These are phyloP conservation scores for Lathyrus sativus DNA, from an alignment of 306 rosid species.

Conservation along the genomic window DNA sequence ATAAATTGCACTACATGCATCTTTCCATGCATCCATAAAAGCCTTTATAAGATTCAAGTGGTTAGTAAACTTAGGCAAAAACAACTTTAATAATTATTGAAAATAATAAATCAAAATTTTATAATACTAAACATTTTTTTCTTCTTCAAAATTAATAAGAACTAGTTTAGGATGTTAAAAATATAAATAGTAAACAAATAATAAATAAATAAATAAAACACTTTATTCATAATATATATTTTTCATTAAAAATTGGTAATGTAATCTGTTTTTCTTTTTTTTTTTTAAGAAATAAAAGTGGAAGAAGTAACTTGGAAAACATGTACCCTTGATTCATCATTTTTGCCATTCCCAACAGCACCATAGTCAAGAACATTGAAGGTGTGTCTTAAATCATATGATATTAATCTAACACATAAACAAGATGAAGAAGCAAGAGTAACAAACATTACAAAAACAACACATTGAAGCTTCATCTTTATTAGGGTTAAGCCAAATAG, in stretches of 20 bases:
- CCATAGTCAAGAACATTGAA: slow-evolving; percentile 31
- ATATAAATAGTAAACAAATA: no score
- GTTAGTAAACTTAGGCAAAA: background rate
- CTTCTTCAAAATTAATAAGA: no score
- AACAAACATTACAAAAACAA: slow-evolving; percentile 2
- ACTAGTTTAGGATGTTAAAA: no score
- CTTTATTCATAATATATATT: no score
- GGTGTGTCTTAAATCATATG: background rate
- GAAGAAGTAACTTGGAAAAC: background rate
- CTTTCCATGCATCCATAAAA: slow-evolving; percentile 57
- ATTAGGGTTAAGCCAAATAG: background rate
- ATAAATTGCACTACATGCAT: slow-evolving; percentile 36
- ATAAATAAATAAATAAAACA: no score
- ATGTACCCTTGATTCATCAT: slow-evolving; percentile 26
- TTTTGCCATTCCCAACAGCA: slow-evolving; percentile 19
- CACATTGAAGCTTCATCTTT: background rate
- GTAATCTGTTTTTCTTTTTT: no score
- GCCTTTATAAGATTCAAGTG: slow-evolving; percentile 39
- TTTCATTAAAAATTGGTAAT: no score
- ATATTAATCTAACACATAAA: background rate
- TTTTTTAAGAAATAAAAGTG: no score
- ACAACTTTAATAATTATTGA: no score
- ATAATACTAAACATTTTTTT: no score
- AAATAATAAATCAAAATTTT: no score
- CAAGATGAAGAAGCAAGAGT: background rate